phyloP scores from a whole-genome alignment of 2,329 filamentous ascomycete species.

The Penicillium olsonii region DNA sequence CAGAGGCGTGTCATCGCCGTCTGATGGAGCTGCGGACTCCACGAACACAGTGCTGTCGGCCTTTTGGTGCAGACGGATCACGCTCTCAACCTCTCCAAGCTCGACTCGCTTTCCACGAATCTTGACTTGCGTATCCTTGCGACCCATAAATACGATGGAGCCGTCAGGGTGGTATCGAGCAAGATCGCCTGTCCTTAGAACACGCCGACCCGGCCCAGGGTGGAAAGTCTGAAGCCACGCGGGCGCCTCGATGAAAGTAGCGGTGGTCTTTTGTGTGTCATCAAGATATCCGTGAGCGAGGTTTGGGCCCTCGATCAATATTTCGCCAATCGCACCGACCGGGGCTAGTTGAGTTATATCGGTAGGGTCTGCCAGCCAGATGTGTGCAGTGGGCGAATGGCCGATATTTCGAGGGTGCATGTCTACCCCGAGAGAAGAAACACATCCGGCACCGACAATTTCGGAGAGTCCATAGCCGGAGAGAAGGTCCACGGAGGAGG shows the following conservation, averaged over 20 bases:
- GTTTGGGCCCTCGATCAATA: conserved; percentile 1
- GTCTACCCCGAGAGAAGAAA: neutral
- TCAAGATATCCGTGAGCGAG: neutral
- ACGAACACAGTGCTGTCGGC: neutral
- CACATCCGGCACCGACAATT: neutral
- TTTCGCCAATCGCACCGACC: neutral
- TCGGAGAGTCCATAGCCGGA: neutral
- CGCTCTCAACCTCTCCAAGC: conserved; percentile 32
- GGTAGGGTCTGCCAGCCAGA: conserved; percentile 1
- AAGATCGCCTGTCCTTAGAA: conserved; percentile 24
- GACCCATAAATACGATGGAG: conserved; percentile 19
- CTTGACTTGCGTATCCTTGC: conserved; percentile 34
- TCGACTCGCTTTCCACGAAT: conserved; percentile 34
- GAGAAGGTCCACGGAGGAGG: neutral
- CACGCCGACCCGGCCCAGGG: neutral
- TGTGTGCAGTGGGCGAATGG: neutral
- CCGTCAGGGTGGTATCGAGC: conserved; percentile 22
- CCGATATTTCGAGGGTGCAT: neutral
- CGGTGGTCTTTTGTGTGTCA: neutral
- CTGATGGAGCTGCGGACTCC: neutral
- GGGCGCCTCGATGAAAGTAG: neutral
- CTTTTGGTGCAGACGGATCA: conserved; percentile 27
- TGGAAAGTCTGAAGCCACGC: neutral
- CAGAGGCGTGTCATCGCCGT: neutral
- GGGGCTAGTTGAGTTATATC: neutral